These are phyloP conservation scores for Chenopodium album DNA, from an alignment of 148 eudicot species.

Conservation along the genomic window DNA sequence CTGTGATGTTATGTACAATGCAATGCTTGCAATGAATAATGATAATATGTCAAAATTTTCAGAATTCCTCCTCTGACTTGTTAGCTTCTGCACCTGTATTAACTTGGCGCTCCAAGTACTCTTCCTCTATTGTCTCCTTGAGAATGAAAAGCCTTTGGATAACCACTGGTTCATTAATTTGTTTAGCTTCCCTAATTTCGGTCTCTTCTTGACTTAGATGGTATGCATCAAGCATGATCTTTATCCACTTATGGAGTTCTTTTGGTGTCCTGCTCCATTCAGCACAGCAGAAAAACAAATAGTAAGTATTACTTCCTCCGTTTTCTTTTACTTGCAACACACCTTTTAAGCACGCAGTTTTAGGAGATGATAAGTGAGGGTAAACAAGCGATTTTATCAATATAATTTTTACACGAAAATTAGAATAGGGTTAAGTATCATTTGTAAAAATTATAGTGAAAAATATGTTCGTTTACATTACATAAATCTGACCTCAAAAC, in stretches of 20 bases:
- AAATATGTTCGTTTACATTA: too few relatives aligned
- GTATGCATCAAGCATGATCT: slow-evolving; percentile 90
- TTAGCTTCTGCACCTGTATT: slow-evolving; percentile 39
- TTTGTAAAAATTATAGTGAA: too few relatives aligned
- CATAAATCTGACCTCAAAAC: too few relatives aligned
- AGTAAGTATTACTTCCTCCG: neutral
- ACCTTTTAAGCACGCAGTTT: too few relatives aligned
- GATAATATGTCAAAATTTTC: neutral
- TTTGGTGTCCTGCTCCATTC: slow-evolving; percentile 64
- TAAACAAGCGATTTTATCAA: too few relatives aligned
- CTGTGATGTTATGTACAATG: neutral
- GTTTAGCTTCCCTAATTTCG: slow-evolving; percentile 85
- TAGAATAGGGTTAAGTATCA: too few relatives aligned
- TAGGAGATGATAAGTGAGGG: too few relatives aligned
- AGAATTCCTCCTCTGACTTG: slow-evolving; percentile 23
- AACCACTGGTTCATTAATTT: slow-evolving; percentile 69
- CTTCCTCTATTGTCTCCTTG: slow-evolving; percentile 82
- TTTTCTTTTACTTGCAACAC: too few relatives aligned
- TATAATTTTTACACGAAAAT: too few relatives aligned
- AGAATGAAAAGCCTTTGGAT: slow-evolving; percentile 91
- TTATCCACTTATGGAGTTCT: slow-evolving; percentile 96
- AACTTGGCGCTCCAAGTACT: slow-evolving; percentile 60
- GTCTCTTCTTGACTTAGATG: slow-evolving; percentile 74
- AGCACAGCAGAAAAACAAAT: slow-evolving; percentile 13
- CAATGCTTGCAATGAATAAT: neutral